Base-by-base conservation (phyloP, 2,329 filamentous ascomycete genomes). In the Paraconiothyrium sp. region DNA sequence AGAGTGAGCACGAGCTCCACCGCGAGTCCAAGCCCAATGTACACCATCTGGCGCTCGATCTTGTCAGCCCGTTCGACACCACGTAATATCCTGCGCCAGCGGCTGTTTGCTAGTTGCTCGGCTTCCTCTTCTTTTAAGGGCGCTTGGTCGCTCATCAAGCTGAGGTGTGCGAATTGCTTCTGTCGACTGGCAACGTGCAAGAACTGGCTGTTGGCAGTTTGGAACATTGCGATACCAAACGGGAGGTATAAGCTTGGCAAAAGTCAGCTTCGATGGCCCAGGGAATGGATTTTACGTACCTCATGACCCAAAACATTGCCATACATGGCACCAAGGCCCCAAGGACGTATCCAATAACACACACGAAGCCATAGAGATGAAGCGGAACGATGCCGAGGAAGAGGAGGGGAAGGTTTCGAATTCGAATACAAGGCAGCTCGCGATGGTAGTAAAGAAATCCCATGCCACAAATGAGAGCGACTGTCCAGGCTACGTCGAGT, bases 141-240 rank as follows among this genome's bases (percentile, higher is more conserved):
- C 22, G 68, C 60, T 22, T 67, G 62, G 14, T 74, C 70, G 22
- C 63, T 71, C 55, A 76, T 35, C 6, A 67, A 63, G 57, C 65
- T 72, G 62, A 72, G 66, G 9, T 62, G 67, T 11, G 72, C 68
- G 39, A 69, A 75, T 32, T 73, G 72, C 63, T 74, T 75, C 59
- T 77, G 74, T 43, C 72, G 71, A 41, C 70, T 73, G 2, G 73
- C 72, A 39, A 76, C 61, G 35, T 77, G 67, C 37, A 76, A 54
- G 43, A 77, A 77, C 54, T 77, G 74, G n/a, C 70, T 75, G 56
- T 77, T 77, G n/a, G 74, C 67, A 2, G 73, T 70, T 51, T 76
- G 73, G 46, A 77, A 76, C 54, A 77, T 60, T 9, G 73, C 73
- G 37, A 74, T 71, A 13, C 74, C 74, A 37, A 73, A 61, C 24